Evolutionary conservation across 495 filamentous ascomycete species (phyloP).

Genomic region (Viridothelium virens): DNA sequence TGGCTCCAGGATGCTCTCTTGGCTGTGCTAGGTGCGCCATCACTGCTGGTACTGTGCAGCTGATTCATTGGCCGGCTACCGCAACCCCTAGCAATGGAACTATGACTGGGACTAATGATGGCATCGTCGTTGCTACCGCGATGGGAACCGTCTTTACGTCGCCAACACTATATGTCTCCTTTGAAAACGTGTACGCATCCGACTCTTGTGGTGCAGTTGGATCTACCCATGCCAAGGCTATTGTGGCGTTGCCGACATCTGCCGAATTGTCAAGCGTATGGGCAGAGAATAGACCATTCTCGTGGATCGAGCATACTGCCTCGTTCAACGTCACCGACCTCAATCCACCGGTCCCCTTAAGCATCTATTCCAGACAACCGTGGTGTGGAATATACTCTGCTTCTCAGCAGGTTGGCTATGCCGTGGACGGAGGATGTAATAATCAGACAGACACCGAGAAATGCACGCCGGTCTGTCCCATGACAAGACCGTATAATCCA

Average conservation of each 20-base stretch:
- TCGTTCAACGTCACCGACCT: constrained; percentile 19
- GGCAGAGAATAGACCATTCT: not conserved
- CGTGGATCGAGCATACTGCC: not conserved
- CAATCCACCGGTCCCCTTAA: constrained; percentile 15
- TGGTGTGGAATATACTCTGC: constrained; percentile 10
- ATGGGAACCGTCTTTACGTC: constrained; percentile 14
- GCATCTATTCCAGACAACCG: constrained; percentile 13
- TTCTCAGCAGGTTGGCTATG: not conserved
- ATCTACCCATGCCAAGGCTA: not conserved
- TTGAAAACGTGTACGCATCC: constrained; percentile 15
- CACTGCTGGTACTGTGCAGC: constrained; percentile 14
- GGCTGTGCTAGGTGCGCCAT: constrained; percentile 16
- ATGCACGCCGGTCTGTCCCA: constrained; percentile 1
- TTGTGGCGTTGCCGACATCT: constrained; percentile 10
- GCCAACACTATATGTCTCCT: constrained; percentile 18
- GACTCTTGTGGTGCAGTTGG: constrained; percentile 18
- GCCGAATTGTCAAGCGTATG: constrained; percentile 15
- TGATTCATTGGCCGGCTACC: constrained; percentile 17
- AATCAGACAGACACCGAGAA: not conserved
- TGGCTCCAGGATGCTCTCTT: constrained; percentile 13
- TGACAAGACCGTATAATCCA: not conserved
- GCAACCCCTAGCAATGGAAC: constrained; percentile 11
- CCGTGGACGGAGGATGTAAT: not conserved
- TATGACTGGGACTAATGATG: not conserved
- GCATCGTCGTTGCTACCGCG: not conserved